These are phyloP conservation scores for Solanum rostratum DNA, from an alignment of 257 asterid genomes.

Conservation along the genomic window DNA sequence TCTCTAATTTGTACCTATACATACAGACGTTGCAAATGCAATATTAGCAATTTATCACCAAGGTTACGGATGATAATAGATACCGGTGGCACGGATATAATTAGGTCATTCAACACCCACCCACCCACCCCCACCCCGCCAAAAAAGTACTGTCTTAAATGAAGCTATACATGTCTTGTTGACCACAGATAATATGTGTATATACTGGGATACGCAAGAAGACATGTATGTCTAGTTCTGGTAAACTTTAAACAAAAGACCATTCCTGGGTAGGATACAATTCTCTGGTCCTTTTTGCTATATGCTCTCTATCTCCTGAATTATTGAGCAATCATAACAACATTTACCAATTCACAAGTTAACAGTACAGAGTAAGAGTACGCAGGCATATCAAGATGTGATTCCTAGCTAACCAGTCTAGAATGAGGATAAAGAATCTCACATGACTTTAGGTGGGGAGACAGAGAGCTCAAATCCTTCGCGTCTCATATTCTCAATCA, in stretches of 20 bases:
- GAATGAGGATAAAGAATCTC: constrained; percentile 26
- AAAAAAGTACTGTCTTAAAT: not conserved
- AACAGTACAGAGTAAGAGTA: not conserved
- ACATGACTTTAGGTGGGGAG: constrained; percentile 99
- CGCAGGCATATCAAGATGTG: not conserved
- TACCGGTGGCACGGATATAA: not conserved
- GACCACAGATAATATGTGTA: not conserved
- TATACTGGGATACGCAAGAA: not conserved
- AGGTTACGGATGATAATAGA: not conserved
- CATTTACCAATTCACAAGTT: not conserved
- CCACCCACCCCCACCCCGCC: too few species aligned
- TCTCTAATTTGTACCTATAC: constrained; percentile 77
- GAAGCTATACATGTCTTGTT: not conserved
- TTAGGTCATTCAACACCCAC: not conserved
- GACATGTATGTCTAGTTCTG: not conserved
- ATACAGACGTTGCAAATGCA: not conserved
- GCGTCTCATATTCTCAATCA: constrained; percentile 98
- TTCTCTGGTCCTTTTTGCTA: not conserved
- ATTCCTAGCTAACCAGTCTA: not conserved
- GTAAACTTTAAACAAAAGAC: not conserved
- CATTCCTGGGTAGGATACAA: not conserved
- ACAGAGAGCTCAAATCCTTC: constrained; percentile 96
- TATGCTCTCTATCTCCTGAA: not conserved
- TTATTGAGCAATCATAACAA: not conserved
- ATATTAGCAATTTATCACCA: not conserved